phyloP scores from a whole-genome alignment of 1,284 basidiomycete species.

The Cronartium quercuum region DNA sequence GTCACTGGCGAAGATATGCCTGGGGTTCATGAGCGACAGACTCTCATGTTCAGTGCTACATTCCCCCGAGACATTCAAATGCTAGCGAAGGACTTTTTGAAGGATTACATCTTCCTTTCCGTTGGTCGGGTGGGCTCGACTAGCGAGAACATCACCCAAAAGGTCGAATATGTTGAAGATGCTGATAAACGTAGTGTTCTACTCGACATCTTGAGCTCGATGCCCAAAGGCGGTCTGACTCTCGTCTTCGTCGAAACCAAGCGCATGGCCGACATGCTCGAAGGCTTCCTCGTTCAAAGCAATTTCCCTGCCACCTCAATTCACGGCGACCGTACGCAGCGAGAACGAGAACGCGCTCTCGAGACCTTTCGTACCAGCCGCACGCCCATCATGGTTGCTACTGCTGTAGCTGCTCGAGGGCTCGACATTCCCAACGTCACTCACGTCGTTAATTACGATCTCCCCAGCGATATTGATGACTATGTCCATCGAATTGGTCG shows the following conservation, averaged over 20 bases:
- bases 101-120: conserved; percentile 88
- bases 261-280: conserved; percentile 96
- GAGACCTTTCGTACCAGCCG: conserved; percentile 91
- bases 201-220: conserved; percentile 83
- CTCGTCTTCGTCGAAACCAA: conserved; percentile 99
- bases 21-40: conserved; percentile 81
- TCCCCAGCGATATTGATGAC: conserved; percentile 98
- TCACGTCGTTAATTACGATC: conserved; percentile 96
- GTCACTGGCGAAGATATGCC: conserved; percentile 99
- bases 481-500: conserved; percentile 98
- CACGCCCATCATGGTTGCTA: conserved; percentile 94
- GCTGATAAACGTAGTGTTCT: conserved; percentile 92
- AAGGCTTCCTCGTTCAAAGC: conserved; percentile 85
- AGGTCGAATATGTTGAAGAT: conserved; percentile 96
- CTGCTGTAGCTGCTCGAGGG: conserved; percentile 96
- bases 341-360: conserved; percentile 91
- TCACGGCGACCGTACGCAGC: conserved; percentile 94
- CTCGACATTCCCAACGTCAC: conserved; percentile 99
- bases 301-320: conserved; percentile 85
- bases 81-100: conserved; percentile 47
- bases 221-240: conserved; percentile 67
- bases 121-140: conserved; percentile 98
- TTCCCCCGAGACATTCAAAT: conserved; percentile 96
- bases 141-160: conserved; percentile 99
- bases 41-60: conserved; percentile 99